Evolutionary conservation across 116 monocot genomes (phyloP).

Genomic region (Thalassia testudinum): DNA sequence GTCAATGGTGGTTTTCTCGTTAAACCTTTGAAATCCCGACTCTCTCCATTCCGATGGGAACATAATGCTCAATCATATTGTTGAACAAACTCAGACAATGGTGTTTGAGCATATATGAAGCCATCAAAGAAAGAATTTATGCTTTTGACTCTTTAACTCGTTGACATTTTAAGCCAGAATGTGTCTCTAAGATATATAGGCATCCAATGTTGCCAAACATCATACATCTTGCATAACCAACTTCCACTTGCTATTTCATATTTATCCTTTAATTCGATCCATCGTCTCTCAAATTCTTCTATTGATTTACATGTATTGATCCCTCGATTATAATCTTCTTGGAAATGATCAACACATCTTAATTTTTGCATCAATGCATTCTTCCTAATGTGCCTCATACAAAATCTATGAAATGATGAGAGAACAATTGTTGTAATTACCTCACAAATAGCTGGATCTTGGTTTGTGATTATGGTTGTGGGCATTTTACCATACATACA

Average conservation of each 20-base stretch:
- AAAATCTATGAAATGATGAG: background rate
- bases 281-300: constrained; percentile 9
- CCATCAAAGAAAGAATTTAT: constrained; percentile 7
- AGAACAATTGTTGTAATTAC: background rate
- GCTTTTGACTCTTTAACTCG: constrained; percentile 4
- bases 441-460: constrained; percentile 2
- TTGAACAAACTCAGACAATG: constrained; percentile 4
- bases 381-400: constrained; percentile 2
- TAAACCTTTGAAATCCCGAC: background rate
- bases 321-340: background rate
- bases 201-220: background rate
- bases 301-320: constrained; percentile 1
- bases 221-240: background rate
- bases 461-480: background rate
- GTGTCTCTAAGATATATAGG: background rate
- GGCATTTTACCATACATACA: constrained; percentile 5
- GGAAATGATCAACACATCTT: background rate
- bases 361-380: background rate
- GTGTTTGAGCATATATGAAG: background rate
- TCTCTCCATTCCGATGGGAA: background rate
- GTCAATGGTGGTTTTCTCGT: background rate
- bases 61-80: constrained; percentile 2
- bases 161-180: constrained; percentile 1
- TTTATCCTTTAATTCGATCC: background rate
- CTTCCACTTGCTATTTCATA: background rate